Base-by-base conservation (phyloP, 2,329 filamentous ascomycete species). In the Fusarium nodosum region DNA sequence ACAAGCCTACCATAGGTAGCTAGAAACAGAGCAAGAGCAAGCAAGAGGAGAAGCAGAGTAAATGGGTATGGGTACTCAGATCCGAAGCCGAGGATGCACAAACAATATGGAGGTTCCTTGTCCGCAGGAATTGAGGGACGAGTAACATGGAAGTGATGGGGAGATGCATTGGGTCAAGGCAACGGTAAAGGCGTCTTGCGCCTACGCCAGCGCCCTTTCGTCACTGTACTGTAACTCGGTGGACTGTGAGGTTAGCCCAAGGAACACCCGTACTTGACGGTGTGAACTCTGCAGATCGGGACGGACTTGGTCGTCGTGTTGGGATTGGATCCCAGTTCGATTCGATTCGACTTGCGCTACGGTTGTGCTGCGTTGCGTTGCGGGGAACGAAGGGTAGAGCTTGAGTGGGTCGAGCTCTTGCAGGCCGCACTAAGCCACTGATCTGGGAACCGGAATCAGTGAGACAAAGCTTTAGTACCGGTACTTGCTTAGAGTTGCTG, bases 231-330 rank as follows among this genome's bases (percentile, higher is more conserved):
- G 38, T 24, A 34, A 68, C 42, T 63, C 36, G 41, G 60, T 58
- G 64, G 69, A 71, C 66, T 72, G 72, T 74, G 72, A 71, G 51
- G 24, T 45, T 56, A 60, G 68, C 48, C 60, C 48, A 61, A 56
- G 60, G 47, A 60, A 50, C 42, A 50, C 62, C 63, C 65, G 71
- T 52, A 57, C 41, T 42, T 62, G 69, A 75, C 74, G 69, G 74
- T 75, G 74, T 75, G 73, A 75, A 73, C 64, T 75, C 54, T 68
- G 62, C 45, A 44, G 67, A 75, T 75, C 71, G 71, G 66, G 74
- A 75, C 74, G 74, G 73, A 73, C 67, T 71, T 71, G 67, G 64
- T 52, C 44, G 48, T 56, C 38, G 30, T 47, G 44, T 56, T 63
- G 45, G 46, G 60, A 51, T 54, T 46, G 60, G 59, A 51, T 59